phyloP scores from a whole-genome alignment of 1,284 basidiomycete genomes.

The Apiotrichum gamsii region DNA sequence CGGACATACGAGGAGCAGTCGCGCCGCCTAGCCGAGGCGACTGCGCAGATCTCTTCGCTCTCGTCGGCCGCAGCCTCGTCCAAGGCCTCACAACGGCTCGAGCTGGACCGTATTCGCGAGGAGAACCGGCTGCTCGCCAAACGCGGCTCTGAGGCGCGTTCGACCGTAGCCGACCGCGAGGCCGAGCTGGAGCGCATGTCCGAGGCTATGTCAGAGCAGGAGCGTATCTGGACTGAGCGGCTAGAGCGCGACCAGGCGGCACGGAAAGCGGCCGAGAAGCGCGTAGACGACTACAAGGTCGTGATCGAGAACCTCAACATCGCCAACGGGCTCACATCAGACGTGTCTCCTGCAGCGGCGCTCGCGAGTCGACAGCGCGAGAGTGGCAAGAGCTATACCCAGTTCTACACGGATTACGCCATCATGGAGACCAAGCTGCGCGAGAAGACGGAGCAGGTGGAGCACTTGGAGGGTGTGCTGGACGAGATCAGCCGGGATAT shows the following conservation, averaged over 20 bases:
- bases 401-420: slow-evolving; percentile 74
- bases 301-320: slow-evolving; percentile 43
- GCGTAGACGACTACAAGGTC: slow-evolving; percentile 45
- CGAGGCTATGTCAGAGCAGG: slow-evolving; percentile 41
- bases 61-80: slow-evolving; percentile 38
- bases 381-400: slow-evolving; percentile 56
- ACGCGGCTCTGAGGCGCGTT: slow-evolving; percentile 38
- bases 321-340: slow-evolving; percentile 19
- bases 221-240: slow-evolving; percentile 45
- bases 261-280: slow-evolving; percentile 45
- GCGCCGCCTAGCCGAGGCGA: slow-evolving; percentile 35
- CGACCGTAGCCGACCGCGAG: slow-evolving; percentile 39
- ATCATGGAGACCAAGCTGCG: slow-evolving; percentile 73
- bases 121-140: slow-evolving; percentile 39
- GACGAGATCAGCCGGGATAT: slow-evolving; percentile 58
- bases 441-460: slow-evolving; percentile 69
- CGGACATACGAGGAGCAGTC: slow-evolving; percentile 39
- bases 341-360: slow-evolving; percentile 71
- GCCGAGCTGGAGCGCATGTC: slow-evolving; percentile 40
- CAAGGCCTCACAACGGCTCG: slow-evolving; percentile 35
- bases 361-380: slow-evolving; percentile 64
- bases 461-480: slow-evolving; percentile 67
- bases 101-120: slow-evolving; percentile 34
- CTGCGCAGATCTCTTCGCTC: slow-evolving; percentile 40
- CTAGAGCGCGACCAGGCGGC: slow-evolving; percentile 45